Base-by-base conservation (phyloP, 2,329 filamentous ascomycete genomes). In the Pyrenophora seminiperda region DNA sequence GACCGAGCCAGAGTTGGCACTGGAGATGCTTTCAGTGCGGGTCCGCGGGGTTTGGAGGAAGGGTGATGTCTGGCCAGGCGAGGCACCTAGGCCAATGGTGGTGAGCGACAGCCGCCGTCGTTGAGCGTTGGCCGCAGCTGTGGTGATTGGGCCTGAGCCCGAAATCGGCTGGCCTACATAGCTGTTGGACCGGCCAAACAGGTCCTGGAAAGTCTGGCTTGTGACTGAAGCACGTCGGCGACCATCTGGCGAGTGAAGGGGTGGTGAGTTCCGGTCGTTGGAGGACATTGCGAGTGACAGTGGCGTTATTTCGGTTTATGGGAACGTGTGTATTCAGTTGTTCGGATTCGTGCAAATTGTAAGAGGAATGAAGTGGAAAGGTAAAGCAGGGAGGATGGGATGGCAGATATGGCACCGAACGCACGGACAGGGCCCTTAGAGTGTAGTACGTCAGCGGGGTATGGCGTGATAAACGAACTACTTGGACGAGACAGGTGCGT, bases 61-160 rank as follows among this genome's bases (percentile, higher is more conserved):
- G 41, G 76, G 75, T 2, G 76, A 76, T 22, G 67, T 69, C 49
- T 75, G 70, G 62, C 68, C 74, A 20, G 75, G 73, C 5, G 76
- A 76, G 56, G 67, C 73, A 42, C 73, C 74, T 10, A 80, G 73
- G 39, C 77, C 78, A 50, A 80, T 70, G 1, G 78, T 80, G 45
- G 77, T 79, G 51, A 80, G 64, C 5, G 78, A 80, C 24, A 81
- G 73, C 41, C 78, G 77, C 49, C 78, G 73, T 43, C 75, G 75
- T 57, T 78, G 76, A 44, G 77, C 77, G 58, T 79, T 76, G 53
- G 75, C 76, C 31, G 78, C 78, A 24, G 78, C 78, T 24, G 72
- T 72, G 32, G 76, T 75, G 59, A 80, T 79, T 45, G 78, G 76
- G 31, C 77, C 78, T 15, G 74, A 70, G 52, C 73, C 55, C 47